A percentile compares a stretch with the other conserved stretches of the same genome.
Conservation (phyloP, 805 yeast species). For the Kuraishia cidri region DNA sequence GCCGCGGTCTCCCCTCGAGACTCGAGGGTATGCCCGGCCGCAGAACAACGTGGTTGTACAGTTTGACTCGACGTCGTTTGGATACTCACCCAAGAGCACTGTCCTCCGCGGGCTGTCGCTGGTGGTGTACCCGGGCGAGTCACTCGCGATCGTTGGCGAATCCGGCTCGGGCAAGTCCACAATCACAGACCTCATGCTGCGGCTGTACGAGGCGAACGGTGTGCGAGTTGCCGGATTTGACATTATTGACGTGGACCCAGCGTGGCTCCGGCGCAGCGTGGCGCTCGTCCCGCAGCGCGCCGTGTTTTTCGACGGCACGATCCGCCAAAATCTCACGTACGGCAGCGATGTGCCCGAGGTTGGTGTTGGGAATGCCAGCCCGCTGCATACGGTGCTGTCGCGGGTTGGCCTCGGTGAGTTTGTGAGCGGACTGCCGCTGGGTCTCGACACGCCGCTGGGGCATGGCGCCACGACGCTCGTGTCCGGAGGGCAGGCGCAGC, state of each 20-base stretch:
- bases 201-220: constrained; percentile 38
- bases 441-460: constrained; percentile 52
- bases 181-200: constrained; percentile 42
- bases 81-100: constrained; percentile 21
- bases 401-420: constrained; percentile 45
- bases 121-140: constrained; percentile 31
- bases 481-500: constrained; percentile 89
- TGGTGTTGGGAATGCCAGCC: neutral
- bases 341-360: constrained; percentile 23
- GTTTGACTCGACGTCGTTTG: constrained; percentile 19
- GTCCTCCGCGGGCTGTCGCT: constrained; percentile 36
- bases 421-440: constrained; percentile 43
- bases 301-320: constrained; percentile 61
- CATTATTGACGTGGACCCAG: constrained; percentile 33
- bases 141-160: constrained; percentile 67
- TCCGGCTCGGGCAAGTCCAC: constrained; percentile 95
- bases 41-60: neutral
- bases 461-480: constrained; percentile 33
- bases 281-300: constrained; percentile 75
- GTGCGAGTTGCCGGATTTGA: too few relatives aligned
- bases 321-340: constrained; percentile 62
- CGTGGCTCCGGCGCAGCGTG: constrained; percentile 40
- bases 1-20: constrained; percentile 25
- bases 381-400: constrained; percentile 27
- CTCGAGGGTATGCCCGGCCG: constrained; percentile 24